Evolutionary conservation across 805 yeast species (phyloP).

Genomic region (Wickerhamomyces queroliae): DNA sequence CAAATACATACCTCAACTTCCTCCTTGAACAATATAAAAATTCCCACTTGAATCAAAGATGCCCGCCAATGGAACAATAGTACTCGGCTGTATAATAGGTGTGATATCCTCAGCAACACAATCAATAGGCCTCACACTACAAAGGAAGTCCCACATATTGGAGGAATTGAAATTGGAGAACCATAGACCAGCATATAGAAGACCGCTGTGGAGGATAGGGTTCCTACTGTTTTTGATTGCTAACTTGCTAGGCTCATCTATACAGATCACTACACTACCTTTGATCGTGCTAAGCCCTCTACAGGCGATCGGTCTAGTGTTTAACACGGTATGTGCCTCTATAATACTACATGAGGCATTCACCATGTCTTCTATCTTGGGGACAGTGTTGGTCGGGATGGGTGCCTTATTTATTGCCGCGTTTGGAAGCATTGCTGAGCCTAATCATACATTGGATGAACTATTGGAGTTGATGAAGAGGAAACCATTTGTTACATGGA

Average conservation of each 20-base stretch:
- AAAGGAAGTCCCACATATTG: conserved; percentile 66
- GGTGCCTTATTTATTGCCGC: conserved; percentile 80
- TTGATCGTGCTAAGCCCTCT: conserved; percentile 73
- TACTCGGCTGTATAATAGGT: conserved; percentile 64
- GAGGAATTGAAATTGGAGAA: conserved; percentile 27
- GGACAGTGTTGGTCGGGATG: conserved; percentile 60
- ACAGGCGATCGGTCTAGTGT: conserved; percentile 84
- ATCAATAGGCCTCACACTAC: conserved; percentile 76
- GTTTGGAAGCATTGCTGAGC: conserved; percentile 56
- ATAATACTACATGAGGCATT: conserved; percentile 64
- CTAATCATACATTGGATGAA: conserved; percentile 43
- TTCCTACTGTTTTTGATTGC: conserved; percentile 63
- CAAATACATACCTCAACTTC: too few relatives aligned
- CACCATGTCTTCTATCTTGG: conserved; percentile 48
- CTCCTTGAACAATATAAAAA: background rate
- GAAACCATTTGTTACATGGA: conserved; percentile 54
- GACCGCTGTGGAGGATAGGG: conserved; percentile 72
- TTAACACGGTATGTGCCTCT: conserved; percentile 72
- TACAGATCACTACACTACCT: conserved; percentile 82
- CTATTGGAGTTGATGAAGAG: conserved; percentile 37
- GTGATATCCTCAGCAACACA: conserved; percentile 73
- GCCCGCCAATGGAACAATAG: conserved; percentile 22
- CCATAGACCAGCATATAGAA: conserved; percentile 31
- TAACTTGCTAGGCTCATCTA: conserved; percentile 73
- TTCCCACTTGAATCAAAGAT: background rate